A percentile compares a stretch with the other conserved stretches of the same genome.
Evolutionary conservation across 768 basidiomycete genomes (phyloP).

Genomic region (Rossbeevera mucosa): DNA sequence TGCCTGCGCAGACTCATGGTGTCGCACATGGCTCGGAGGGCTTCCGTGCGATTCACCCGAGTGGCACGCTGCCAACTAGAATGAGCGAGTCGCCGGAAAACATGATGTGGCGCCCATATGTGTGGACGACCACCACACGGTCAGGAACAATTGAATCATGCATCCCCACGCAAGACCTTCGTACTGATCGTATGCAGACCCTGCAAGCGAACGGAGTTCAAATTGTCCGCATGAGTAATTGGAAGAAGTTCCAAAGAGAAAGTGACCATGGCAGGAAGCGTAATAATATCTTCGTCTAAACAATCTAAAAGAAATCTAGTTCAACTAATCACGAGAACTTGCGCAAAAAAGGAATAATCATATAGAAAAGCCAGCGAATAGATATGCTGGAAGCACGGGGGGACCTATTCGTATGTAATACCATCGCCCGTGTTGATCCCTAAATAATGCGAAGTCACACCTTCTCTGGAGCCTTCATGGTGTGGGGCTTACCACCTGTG

Average conservation of each 20-base stretch:
- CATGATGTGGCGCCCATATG: slow-evolving; percentile 5
- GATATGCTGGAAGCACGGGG: slow-evolving; percentile 23
- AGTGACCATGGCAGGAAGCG: slow-evolving; percentile 6
- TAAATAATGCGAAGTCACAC: slow-evolving; percentile 30
- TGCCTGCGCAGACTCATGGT: background rate
- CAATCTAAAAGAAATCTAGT: slow-evolving; percentile 28
- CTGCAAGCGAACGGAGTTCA: slow-evolving; percentile 10
- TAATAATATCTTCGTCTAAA: slow-evolving; percentile 16
- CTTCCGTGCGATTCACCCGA: background rate
- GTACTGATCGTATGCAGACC: slow-evolving; percentile 9
- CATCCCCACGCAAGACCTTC: slow-evolving; percentile 15
- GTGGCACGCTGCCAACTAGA: background rate
- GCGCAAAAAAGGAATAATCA: slow-evolving; percentile 36
- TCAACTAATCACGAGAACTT: slow-evolving; percentile 18
- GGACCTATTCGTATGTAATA: slow-evolving; percentile 19
- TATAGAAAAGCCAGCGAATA: slow-evolving; percentile 35
- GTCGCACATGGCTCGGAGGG: background rate
- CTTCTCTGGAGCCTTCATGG: slow-evolving; percentile 26
- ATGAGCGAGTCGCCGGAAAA: background rate
- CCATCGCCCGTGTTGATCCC: slow-evolving; percentile 22
- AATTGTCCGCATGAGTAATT: slow-evolving; percentile 8
- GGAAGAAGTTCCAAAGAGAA: slow-evolving; percentile 14
- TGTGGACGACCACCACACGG: slow-evolving; percentile 4
- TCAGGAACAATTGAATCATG: slow-evolving; percentile 1
- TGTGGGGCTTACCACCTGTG: slow-evolving; percentile 34